Evolutionary conservation across 2,329 filamentous ascomycete genomes (phyloP), one percentile per base, ranked within the genome.

Genomic region (Microthyrium microscopicum): DNA sequence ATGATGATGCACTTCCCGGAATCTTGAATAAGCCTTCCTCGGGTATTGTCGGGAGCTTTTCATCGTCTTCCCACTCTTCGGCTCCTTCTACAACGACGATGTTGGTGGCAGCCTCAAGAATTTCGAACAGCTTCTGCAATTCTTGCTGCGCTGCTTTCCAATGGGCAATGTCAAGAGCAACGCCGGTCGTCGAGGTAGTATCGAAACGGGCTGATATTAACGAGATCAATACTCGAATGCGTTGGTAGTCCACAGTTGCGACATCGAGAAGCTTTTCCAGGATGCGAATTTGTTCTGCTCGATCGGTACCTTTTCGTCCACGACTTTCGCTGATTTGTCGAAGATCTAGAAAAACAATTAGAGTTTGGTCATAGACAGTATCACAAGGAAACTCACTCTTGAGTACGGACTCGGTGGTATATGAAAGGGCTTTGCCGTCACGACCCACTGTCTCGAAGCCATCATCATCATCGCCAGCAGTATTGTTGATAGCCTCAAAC

Each of bases 1-100:
- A 91, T 0, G 89, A 95, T 29, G 94, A 82, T 40, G 95, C 66
- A 62, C 83, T 94, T 51, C 89, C 91, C 15, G 89, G 82, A 37
- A 98, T 72, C 63, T 79, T 85, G 68, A 93, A 80, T 52, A 87
- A 70, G 54, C 93, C 76, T 41, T 73, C 81, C 16, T 68, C 57
- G 37, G 70, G 71, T 44, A 87, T 64, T 20, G 67, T 66, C 11
- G 89, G 89, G 26, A 75, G 70, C 66, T 94, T 95, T 48, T 98
- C 91, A 45, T 98, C 91, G 49, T 98, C 89, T 46, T 98, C 89
- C 89, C 89, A 95, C 59, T 98, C 89, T 54, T 98, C 89, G 16
- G 83, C 89, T 44, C 72, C 76, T 61, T 98, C 89, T 17, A 89
- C 66, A 30, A 98, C 82, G 33, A 95, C 66, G 52, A 87, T 79